Evolutionary conservation across 2,329 filamentous ascomycete species (phyloP), one percentile per base, ranked within the genome.

Genomic region (Stemphylium beticola): DNA sequence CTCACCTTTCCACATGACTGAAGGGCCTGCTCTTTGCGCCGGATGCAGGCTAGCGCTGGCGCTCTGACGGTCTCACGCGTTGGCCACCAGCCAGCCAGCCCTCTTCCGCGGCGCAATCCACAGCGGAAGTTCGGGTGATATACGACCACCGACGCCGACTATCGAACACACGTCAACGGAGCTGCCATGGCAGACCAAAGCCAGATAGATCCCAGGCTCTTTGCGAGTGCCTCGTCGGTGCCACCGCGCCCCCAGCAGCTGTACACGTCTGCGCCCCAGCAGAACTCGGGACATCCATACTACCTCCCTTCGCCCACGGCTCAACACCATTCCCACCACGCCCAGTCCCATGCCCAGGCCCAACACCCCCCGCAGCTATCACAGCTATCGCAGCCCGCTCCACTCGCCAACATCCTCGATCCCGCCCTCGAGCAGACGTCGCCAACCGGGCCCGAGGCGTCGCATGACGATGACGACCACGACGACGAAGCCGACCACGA

Each of bases 401-500:
- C 54, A 38, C 65, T 56, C 49, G 59, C 38, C 59, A 61, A 52
- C 48, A 56, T 57, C 40, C 61, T 73, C 38, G 69, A 74, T 58
- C 69, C 71, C 14, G 61, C 69, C n/a, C 64, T 73, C 33, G 67
- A 67, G 55, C 68, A 74, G 56, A 61, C 71, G 11, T 72, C 71
- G 18, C 69, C 71, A 15, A 54, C 55, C 0, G 58, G 53, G 3
- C 60, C 61, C 4, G 67, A 61, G 9, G 55, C 32, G 14, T 60
- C 60, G 40, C 61, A 64, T 29, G 69, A 73, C 31, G 65, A 72
- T 22, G 70, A 73, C 32, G 66, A 72, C 18, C 58, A 65, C 18
- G 70, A 69, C 8, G 58, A 64, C 11, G 69, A 73, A 3, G 66
- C 58, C 53, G 69, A 72, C 26, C 65, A 69, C 49, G 65, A 73